Evolutionary conservation across 2,329 filamentous ascomycete species (phyloP), one percentile per base, ranked within the genome.

Genomic region (Neofusicoccum cordaticola): DNA sequence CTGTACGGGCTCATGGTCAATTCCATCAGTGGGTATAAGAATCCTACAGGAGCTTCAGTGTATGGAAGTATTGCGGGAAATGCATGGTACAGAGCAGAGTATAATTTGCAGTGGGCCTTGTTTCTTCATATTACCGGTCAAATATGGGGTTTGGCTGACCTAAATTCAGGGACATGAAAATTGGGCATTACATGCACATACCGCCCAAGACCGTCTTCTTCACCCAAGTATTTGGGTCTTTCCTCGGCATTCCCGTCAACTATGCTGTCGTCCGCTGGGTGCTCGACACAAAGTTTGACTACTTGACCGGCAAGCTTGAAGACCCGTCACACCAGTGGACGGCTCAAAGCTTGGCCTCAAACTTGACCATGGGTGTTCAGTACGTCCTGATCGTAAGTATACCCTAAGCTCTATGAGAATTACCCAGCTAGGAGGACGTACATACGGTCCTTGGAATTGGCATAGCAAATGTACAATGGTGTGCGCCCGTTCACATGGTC

Each of bases 171-270:
- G 86, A 88, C 69, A 84, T 85, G 70, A 86, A 88, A 69, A 86
- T 88, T n/a, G 86, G 85, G 0, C 85, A 88, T 68, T 88, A 88
- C 68, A 86, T 86, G 82, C 85, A 88, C 62, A 79, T 88, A 0
- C 84, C 85, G 0, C 86, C 86, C 1, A 82, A 83, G 12, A 78
- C 82, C 0, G 82, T 87, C 5, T 88, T 88, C 75, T 85, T 87
- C 71, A 84, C 84, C 1, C 86, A 88, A 69, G 78, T 88, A 3
- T 85, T 87, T 37, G 86, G 85, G 3, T 84, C 83, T 15, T 74
- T 85, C 7, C 77, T 88, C 47, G 86, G 85, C 4, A 80, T 88
- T 6, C 85, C 86, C 0, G 82, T 88, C 67, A 86, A 88, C 70
- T 88, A 88, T 62, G 85, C 79, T 4, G 84, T 87, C 22, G 82